These are phyloP conservation scores for Solanum ahanhuiri DNA, from an alignment of 257 asterid species.

Conservation along the genomic window DNA sequence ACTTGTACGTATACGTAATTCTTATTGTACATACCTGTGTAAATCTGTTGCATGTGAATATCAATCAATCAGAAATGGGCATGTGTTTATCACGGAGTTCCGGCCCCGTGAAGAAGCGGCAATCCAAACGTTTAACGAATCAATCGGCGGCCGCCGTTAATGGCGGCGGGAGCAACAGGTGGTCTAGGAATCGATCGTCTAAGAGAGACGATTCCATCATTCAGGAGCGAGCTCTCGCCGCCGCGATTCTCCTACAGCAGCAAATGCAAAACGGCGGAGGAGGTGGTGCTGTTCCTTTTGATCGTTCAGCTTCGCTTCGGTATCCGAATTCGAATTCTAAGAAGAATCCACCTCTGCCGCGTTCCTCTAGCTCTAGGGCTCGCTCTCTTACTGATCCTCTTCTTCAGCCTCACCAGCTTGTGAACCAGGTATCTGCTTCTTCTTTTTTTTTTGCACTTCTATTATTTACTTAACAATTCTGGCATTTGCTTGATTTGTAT, in stretches of 20 bases:
- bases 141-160: slow-evolving; percentile 30
- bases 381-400: slow-evolving; percentile 90
- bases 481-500: neutral
- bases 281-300: slow-evolving; percentile 35
- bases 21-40: neutral
- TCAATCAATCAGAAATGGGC: slow-evolving; percentile 42
- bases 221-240: slow-evolving; percentile 81
- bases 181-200: slow-evolving; percentile 60
- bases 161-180: slow-evolving; percentile 54
- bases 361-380: slow-evolving; percentile 85
- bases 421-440: slow-evolving; percentile 46
- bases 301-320: slow-evolving; percentile 83
- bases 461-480: neutral
- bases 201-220: slow-evolving; percentile 58
- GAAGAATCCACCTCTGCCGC: slow-evolving; percentile 53
- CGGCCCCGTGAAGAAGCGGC: slow-evolving; percentile 27
- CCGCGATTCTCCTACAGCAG: slow-evolving; percentile 87
- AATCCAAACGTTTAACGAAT: slow-evolving; percentile 39
- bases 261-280: slow-evolving; percentile 57
- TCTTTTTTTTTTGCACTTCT: neutral
- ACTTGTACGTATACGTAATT: neutral
- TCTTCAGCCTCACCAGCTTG: slow-evolving; percentile 91
- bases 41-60: slow-evolving; percentile 15
- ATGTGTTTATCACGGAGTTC: slow-evolving; percentile 59
- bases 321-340: slow-evolving; percentile 44